Base-by-base conservation (phyloP, 1,284 basidiomycete species). In the Testicularia cyperi region DNA sequence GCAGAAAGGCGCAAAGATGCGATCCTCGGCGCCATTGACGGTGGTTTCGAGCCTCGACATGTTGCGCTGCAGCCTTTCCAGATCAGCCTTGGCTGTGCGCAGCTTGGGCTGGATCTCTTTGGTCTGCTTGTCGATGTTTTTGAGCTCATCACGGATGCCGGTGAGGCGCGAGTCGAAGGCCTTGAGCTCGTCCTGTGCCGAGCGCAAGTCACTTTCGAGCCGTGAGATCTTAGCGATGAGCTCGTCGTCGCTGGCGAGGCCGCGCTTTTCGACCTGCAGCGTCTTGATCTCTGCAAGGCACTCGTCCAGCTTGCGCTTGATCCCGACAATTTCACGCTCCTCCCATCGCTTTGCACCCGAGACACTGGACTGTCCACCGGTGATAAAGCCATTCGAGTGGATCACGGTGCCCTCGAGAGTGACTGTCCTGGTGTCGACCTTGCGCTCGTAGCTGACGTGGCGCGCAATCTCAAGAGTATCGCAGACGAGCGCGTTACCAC, bases 361-460 rank as follows among this genome's bases (percentile, higher is more conserved):
- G 5, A 46, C 89, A 89, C 78, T 88, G 86, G 37, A 83, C 83
- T 52, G 65, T 48, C 95, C 95, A 79, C 95, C 95, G 25, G 95
- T 98, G 74, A 98, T 98, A 34, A 95, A 80, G 66, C 95, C 95
- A 64, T 88, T 92, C 81, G 94, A 95, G 78, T 98, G 95, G 41
- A 98, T 96, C 45, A 99, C 81, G 0, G 92, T 97, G 0, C 95
- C 95, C 36, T 98, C 92, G 29, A 99, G 81, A 0, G 95, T 94
- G 9, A 99, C 94, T 49, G 92, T 92, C 82, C 98, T 98, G 40
- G 97, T 89, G 65, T 97, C 92, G 72, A 95, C 88, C 1, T 86
- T 85, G 77, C 88, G 92, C 64, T 95, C 92, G 78, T 92, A 99
- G 63, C 87, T 89, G 5, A 98, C 85, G 73, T 87, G 85, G 60